These are phyloP conservation scores for Mortierella sp. DNA, from an alignment of 371 early-diverging fungal genomes.

Conservation along the genomic window DNA sequence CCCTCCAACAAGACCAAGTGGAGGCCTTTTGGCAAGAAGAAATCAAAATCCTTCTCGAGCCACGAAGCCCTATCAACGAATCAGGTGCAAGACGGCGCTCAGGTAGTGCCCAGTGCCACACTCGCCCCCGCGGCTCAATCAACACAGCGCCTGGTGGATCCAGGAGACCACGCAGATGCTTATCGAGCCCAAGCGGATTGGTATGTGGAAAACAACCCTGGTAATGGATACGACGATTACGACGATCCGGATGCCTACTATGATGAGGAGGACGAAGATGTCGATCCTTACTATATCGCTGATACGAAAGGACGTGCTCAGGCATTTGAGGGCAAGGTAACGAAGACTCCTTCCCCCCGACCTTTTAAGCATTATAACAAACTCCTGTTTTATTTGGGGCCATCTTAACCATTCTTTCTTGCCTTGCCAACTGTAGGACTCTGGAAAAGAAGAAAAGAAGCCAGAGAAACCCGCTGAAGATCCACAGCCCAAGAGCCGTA, in stretches of 20 bases:
- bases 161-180: constrained; percentile 2
- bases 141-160: constrained; percentile 5
- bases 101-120: neutral
- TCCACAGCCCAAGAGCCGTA: constrained; percentile 7
- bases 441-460: constrained; percentile 8
- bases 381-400: neutral
- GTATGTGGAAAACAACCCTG: constrained; percentile 20
- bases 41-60: constrained; percentile 46
- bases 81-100: neutral
- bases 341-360: no score
- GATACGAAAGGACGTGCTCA: constrained; percentile 45
- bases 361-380: no score
- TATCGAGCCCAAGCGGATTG: constrained; percentile 27
- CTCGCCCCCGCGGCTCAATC: neutral
- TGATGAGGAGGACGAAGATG: constrained; percentile 43
- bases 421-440: constrained; percentile 7
- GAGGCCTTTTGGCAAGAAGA: constrained; percentile 51
- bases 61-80: constrained; percentile 2
- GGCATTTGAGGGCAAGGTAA: constrained; percentile 38
- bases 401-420: neutral
- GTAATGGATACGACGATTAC: constrained; percentile 8
- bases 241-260: constrained; percentile 20
- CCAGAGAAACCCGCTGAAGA: neutral
- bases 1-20: constrained; percentile 18
- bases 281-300: constrained; percentile 47